Conservation (phyloP, 2,329 filamentous ascomycete genomes). For the Aureobasidium sp. region DNA sequence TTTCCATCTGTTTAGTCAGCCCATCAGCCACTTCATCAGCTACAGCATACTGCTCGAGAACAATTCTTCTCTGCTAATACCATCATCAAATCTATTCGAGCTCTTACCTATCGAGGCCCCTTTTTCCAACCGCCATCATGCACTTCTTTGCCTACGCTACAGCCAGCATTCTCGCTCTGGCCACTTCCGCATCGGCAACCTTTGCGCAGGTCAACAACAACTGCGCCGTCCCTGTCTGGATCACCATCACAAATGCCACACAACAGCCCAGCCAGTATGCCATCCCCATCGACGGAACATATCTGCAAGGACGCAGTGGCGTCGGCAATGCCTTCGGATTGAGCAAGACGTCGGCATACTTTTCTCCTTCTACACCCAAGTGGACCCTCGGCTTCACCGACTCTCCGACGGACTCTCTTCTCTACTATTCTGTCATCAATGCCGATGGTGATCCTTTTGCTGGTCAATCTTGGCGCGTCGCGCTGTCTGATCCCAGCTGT, state of each 20-base stretch:
- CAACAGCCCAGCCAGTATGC: conserved; percentile 18
- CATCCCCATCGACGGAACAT: conserved; percentile 21
- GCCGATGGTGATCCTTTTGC: conserved; percentile 25
- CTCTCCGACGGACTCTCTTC: conserved; percentile 16
- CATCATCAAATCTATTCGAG: neutral
- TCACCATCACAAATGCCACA: conserved; percentile 24
- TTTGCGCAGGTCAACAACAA: conserved; percentile 24
- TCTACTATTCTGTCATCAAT: conserved; percentile 27
- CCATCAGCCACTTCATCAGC: neutral
- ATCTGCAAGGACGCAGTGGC: conserved; percentile 21
- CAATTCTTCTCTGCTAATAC: neutral
- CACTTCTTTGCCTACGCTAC: conserved; percentile 17
- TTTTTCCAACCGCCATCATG: conserved; percentile 19
- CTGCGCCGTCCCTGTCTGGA: conserved; percentile 23
- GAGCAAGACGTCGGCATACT: conserved; percentile 24
- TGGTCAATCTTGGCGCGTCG: conserved; percentile 21
- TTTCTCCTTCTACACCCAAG: conserved; percentile 21
- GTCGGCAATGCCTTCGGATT: conserved; percentile 28
- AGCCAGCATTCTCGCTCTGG: conserved; percentile 16
- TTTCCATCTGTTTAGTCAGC: neutral
- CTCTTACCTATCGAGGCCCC: neutral
- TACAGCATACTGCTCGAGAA: neutral
- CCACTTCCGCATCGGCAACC: conserved; percentile 18
- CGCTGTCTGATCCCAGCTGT: conserved; percentile 11
- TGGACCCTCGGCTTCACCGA: conserved; percentile 24